Evolutionary conservation across 208 protist genomes (phyloP).

Genomic region (Trypanosoma platydactyli): DNA sequence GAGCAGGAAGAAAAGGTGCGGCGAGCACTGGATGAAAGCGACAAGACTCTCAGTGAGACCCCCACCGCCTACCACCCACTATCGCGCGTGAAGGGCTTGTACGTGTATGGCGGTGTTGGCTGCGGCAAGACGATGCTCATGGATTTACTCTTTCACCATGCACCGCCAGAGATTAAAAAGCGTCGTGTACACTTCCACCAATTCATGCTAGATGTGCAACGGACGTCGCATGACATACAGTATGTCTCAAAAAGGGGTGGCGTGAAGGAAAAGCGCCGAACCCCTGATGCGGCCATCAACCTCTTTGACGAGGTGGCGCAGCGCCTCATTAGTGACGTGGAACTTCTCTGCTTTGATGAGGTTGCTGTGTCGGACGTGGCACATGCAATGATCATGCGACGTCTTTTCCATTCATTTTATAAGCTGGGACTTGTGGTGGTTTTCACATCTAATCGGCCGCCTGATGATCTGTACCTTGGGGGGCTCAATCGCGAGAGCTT

Average conservation of each 20-base stretch:
- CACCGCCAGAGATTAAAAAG: constrained; percentile 75
- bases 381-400: constrained; percentile 95
- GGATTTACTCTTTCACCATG: constrained; percentile 94
- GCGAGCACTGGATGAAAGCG: constrained; percentile 41
- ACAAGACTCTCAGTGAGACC: constrained; percentile 10
- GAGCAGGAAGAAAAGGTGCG: constrained; percentile 76
- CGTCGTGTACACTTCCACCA: constrained; percentile 94
- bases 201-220: constrained; percentile 96
- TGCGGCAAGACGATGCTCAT: constrained; percentile 97
- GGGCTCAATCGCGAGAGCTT: constrained; percentile 94
- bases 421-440: constrained; percentile 91
- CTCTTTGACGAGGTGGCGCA: constrained; percentile 85
- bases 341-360: constrained; percentile 95
- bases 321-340: constrained; percentile 84
- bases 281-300: constrained; percentile 68
- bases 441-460: constrained; percentile 92
- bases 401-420: constrained; percentile 91
- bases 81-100: constrained; percentile 89
- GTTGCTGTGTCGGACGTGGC: constrained; percentile 93
- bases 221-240: constrained; percentile 73
- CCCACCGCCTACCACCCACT: constrained; percentile 58
- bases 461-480: constrained; percentile 89
- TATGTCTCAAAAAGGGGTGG: constrained; percentile 52
- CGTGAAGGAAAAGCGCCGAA: constrained; percentile 48
- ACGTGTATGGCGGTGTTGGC: constrained; percentile 95